These are phyloP conservation scores for Hyaloscypha bicolor DNA, from an alignment of 495 filamentous ascomycete genomes.

Conservation along the genomic window DNA sequence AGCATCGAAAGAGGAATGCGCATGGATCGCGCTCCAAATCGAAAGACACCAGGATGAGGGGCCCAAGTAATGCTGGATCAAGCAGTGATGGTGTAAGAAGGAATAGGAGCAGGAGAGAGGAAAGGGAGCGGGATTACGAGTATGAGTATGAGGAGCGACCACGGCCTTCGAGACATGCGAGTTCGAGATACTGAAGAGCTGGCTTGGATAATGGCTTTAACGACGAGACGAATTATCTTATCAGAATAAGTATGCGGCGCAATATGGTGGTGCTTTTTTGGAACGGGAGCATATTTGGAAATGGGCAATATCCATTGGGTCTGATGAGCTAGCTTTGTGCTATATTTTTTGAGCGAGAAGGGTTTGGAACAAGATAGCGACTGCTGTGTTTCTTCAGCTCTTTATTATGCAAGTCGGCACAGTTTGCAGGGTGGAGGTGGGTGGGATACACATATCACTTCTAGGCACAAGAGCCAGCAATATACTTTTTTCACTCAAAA, in stretches of 20 bases:
- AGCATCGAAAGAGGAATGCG: slow-evolving; percentile 16
- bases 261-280: background rate
- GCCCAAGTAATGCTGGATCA: background rate
- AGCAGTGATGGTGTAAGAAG: slow-evolving; percentile 9
- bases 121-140: slow-evolving; percentile 9
- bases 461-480: too few species aligned
- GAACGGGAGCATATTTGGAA: background rate
- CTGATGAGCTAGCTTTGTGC: too few species aligned
- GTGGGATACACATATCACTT: too few species aligned
- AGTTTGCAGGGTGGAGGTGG: too few species aligned
- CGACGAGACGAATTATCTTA: background rate
- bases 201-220: background rate
- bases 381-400: too few species aligned
- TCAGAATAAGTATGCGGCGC: background rate
- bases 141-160: slow-evolving; percentile 11
- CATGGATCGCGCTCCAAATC: slow-evolving; percentile 14
- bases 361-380: too few species aligned
- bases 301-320: too few species aligned
- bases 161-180: slow-evolving; percentile 6
- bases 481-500: too few species aligned
- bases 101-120: background rate
- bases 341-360: too few species aligned
- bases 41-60: background rate
- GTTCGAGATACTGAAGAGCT: slow-evolving; percentile 15
- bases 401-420: too few species aligned